Conservation (phyloP, 1,284 basidiomycete species). For the Microbotryum saponariae region DNA sequence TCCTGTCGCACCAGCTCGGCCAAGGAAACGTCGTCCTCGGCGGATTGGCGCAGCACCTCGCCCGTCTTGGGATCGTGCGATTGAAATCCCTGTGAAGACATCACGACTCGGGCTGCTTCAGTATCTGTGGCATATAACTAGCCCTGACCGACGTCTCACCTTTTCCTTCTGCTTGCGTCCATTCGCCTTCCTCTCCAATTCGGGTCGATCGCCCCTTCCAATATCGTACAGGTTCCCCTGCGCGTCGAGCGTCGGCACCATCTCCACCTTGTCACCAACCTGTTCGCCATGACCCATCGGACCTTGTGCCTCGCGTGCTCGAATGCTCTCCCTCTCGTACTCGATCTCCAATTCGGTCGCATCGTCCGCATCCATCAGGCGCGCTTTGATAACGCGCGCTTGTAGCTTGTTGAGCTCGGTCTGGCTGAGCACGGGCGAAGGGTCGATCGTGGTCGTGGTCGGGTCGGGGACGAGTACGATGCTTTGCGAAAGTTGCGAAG, state of each 20-base stretch:
- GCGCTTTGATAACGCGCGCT: conserved; percentile 84
- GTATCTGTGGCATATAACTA: background rate
- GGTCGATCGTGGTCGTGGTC: conserved; percentile 10
- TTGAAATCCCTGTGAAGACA: conserved; percentile 50
- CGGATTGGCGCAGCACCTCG: conserved; percentile 68
- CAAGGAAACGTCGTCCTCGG: conserved; percentile 82
- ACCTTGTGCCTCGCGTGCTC: conserved; percentile 4
- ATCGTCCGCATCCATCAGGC: conserved; percentile 61
- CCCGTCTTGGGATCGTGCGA: conserved; percentile 81
- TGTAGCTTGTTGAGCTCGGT: conserved; percentile 81
- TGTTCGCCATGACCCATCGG: conserved; percentile 28
- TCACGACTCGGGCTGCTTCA: no score
- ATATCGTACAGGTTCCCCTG: conserved; percentile 84
- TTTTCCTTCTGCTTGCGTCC: conserved; percentile 59
- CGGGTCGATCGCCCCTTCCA: conserved; percentile 55
- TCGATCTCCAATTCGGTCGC: conserved; percentile 68
- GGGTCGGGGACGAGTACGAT: conserved; percentile 24
- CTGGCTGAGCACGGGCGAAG: conserved; percentile 41
- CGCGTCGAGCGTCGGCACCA: conserved; percentile 83
- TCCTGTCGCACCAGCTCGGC: conserved; percentile 91
- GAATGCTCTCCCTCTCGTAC: conserved; percentile 57
- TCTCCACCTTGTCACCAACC: conserved; percentile 50
- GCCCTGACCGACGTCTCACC: conserved; percentile 45
- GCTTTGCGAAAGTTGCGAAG: conserved; percentile 26
- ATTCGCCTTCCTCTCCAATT: conserved; percentile 43